These are phyloP conservation scores for Ophiostoma ulmi DNA, from an alignment of 2,329 filamentous ascomycete genomes.

Conservation along the genomic window DNA sequence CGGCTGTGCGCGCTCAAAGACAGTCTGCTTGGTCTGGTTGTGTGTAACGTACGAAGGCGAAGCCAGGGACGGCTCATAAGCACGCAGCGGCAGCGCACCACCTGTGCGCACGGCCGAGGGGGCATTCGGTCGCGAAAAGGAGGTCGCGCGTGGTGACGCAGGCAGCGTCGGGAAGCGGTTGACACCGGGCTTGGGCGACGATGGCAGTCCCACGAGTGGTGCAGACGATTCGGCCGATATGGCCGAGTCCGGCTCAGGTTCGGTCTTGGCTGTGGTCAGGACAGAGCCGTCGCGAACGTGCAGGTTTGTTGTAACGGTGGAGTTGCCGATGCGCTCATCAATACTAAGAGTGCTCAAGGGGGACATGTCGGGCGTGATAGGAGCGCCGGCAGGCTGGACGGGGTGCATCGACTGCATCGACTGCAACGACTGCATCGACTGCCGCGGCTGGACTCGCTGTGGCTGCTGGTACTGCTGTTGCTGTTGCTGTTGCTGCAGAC, in stretches of 20 bases:
- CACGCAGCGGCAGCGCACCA: slow-evolving; percentile 55
- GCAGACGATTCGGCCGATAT: slow-evolving; percentile 41
- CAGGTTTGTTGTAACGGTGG: slow-evolving; percentile 20
- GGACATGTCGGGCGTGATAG: slow-evolving; percentile 45
- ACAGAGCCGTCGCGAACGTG: slow-evolving; percentile 25
- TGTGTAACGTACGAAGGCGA: slow-evolving; percentile 44
- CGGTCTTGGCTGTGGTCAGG: slow-evolving; percentile 26
- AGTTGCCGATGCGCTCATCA: slow-evolving; percentile 50
- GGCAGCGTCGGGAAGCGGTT: slow-evolving; percentile 37
- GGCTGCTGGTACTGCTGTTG: background rate
- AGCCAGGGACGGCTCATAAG: slow-evolving; percentile 53
- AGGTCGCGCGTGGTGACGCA: slow-evolving; percentile 22
- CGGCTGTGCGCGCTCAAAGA: slow-evolving; percentile 54
- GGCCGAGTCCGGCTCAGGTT: slow-evolving; percentile 47
- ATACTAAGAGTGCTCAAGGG: slow-evolving; percentile 49
- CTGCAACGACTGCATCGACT: background rate
- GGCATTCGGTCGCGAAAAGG: slow-evolving; percentile 45
- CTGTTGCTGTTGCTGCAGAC: slow-evolving; percentile 5
- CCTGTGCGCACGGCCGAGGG: slow-evolving; percentile 53
- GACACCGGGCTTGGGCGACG: slow-evolving; percentile 46
- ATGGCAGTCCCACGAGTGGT: slow-evolving; percentile 49
- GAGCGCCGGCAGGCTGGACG: slow-evolving; percentile 33
- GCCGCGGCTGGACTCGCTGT: slow-evolving; percentile 2
- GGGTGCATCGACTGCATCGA: slow-evolving; percentile 6
- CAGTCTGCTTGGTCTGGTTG: slow-evolving; percentile 55